Conservation (phyloP, 2,329 filamentous ascomycete genomes). For the Chaetomium sp. region DNA sequence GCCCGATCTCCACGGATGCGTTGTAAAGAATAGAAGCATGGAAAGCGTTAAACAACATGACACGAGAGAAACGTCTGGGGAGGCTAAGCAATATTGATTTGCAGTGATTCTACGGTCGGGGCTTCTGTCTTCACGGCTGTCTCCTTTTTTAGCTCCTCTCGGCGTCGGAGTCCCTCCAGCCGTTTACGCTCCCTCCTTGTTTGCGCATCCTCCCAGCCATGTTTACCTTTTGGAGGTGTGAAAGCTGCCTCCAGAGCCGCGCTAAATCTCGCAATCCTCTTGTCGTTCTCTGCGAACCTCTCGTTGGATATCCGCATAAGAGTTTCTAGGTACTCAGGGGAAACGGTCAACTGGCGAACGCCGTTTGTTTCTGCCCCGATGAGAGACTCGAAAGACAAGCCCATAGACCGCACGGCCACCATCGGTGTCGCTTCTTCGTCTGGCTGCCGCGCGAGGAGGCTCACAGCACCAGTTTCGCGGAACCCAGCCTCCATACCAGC, state of each 20-base stretch:
- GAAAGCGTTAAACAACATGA: not conserved
- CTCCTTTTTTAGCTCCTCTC: constrained; percentile 34
- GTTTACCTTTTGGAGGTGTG: constrained; percentile 26
- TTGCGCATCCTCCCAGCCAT: constrained; percentile 50
- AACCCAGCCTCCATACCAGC: constrained; percentile 79
- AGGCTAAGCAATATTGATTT: constrained; percentile 11
- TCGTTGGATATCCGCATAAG: constrained; percentile 67
- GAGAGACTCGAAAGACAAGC: constrained; percentile 73
- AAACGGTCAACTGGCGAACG: constrained; percentile 45
- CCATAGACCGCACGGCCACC: constrained; percentile 79
- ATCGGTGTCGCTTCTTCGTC: constrained; percentile 52
- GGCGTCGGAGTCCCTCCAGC: constrained; percentile 50
- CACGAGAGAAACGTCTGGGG: not conserved
- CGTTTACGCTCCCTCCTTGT: constrained; percentile 49
- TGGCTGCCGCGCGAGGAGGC: constrained; percentile 37
- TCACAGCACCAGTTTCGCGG: constrained; percentile 80
- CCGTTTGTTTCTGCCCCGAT: constrained; percentile 53
- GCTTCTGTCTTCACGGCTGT: not conserved
- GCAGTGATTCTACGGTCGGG: constrained; percentile 1
- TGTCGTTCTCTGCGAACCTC: constrained; percentile 62
- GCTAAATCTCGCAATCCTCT: constrained; percentile 60
- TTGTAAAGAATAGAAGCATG: constrained; percentile 6
- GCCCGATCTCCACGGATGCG: not conserved
- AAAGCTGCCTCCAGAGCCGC: constrained; percentile 38
- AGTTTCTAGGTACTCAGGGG: constrained; percentile 58